phyloP scores from a whole-genome alignment of 1,139 yeast species.

The Wickerhamiella infanticola region DNA sequence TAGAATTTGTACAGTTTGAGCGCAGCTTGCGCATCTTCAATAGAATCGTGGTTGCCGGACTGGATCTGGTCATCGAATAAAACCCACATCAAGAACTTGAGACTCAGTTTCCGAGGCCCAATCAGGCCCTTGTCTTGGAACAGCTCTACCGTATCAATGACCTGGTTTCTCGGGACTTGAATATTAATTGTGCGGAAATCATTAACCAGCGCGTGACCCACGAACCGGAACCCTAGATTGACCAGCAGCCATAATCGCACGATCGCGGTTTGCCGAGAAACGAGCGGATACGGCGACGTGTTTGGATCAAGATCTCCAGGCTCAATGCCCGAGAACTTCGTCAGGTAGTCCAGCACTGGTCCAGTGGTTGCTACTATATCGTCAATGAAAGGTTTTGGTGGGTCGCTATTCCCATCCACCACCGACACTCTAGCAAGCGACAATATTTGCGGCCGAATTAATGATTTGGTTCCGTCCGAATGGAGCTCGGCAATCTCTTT shows the following conservation, averaged over 20 bases:
- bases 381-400: slow-evolving; percentile 77
- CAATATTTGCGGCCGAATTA: slow-evolving; percentile 59
- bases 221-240: slow-evolving; percentile 79
- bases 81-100: slow-evolving; percentile 75
- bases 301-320: slow-evolving; percentile 75
- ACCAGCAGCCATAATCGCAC: slow-evolving; percentile 77
- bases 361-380: slow-evolving; percentile 71
- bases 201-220: slow-evolving; percentile 85
- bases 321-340: slow-evolving; percentile 84
- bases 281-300: slow-evolving; percentile 52
- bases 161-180: slow-evolving; percentile 71
- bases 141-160: slow-evolving; percentile 75
- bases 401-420: slow-evolving; percentile 55
- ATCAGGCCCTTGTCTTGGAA: slow-evolving; percentile 55
- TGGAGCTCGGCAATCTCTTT: slow-evolving; percentile 71
- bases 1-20: slow-evolving; percentile 61
- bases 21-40: slow-evolving; percentile 90
- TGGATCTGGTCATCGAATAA: slow-evolving; percentile 66
- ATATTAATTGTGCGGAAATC: slow-evolving; percentile 90
- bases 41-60: slow-evolving; percentile 88
- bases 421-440: slow-evolving; percentile 86
- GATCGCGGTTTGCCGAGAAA: slow-evolving; percentile 70
- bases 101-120: slow-evolving; percentile 50
- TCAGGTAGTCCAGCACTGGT: slow-evolving; percentile 63
- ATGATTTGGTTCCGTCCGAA: slow-evolving; percentile 48